These are phyloP conservation scores for Saccharomycopsis oosterbeekiorum DNA, from an alignment of 805 yeast species.

Conservation along the genomic window DNA sequence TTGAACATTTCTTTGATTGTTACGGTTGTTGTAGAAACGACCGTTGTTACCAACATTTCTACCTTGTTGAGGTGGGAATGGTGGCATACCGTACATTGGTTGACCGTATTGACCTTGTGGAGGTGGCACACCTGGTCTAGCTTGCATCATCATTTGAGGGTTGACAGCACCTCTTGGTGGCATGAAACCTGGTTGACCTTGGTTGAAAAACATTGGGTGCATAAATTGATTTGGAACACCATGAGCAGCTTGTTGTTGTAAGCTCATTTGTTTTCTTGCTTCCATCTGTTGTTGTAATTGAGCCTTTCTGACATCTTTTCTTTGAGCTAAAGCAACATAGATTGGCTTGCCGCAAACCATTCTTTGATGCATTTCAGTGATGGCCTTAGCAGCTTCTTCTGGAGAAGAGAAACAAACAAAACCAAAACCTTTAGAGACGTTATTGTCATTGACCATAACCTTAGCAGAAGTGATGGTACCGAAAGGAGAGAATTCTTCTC, in stretches of 20 bases:
- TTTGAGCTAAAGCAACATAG: conserved; percentile 97
- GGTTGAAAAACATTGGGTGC: conserved; percentile 74
- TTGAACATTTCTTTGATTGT: conserved; percentile 27
- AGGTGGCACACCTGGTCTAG: conserved; percentile 53
- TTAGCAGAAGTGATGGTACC: conserved; percentile 94
- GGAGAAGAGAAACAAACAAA: conserved; percentile 96
- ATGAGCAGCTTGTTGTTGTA: conserved; percentile 90
- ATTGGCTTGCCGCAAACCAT: conserved; percentile 92
- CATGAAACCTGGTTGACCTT: conserved; percentile 67
- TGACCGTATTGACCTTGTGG: conserved; percentile 52
- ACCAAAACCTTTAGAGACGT: conserved; percentile 97
- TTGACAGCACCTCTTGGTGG: conserved; percentile 73
- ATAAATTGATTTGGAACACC: conserved; percentile 83
- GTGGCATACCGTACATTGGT: conserved; percentile 80
- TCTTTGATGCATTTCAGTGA: conserved; percentile 96
- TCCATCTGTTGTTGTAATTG: conserved; percentile 97
- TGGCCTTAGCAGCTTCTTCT: conserved; percentile 98
- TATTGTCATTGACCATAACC: conserved; percentile 90
- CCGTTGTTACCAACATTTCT: conserved; percentile 37
- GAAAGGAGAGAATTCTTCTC: conserved; percentile 85
- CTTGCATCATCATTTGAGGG: conserved; percentile 66
- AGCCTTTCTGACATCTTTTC: conserved; percentile 94
- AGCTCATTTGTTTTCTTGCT: conserved; percentile 96
- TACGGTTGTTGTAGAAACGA: conserved; percentile 21
- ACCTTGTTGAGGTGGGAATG: conserved; percentile 50